phyloP scores from a whole-genome alignment of 345 rosid genomes.

The Gossypium australe region DNA sequence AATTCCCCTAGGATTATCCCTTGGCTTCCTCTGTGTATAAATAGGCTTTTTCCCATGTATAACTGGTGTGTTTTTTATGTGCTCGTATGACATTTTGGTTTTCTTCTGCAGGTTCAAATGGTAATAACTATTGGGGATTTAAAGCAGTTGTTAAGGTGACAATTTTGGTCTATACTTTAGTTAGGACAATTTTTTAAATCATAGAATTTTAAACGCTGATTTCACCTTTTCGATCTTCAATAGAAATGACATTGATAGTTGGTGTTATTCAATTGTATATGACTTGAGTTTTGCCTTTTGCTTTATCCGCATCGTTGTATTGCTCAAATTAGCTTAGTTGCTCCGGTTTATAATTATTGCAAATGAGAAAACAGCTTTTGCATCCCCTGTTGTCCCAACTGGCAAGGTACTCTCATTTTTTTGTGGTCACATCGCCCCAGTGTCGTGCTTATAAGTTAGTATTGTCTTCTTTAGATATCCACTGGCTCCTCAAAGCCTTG shows the following conservation, averaged over 20 bases:
- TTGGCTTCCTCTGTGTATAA: too few species aligned
- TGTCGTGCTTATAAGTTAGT: too few species aligned
- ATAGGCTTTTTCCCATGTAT: too few species aligned
- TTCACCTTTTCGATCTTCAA: neutral
- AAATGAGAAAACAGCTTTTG: neutral
- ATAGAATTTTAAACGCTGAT: slow-evolving; percentile 5
- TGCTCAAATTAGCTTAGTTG: slow-evolving; percentile 2
- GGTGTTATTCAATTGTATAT: slow-evolving; percentile 26
- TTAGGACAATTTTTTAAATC: slow-evolving; percentile 21
- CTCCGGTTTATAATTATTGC: neutral
- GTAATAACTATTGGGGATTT: slow-evolving; percentile 13
- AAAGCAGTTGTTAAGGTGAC: slow-evolving; percentile 14
- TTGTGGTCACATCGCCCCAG: too few species aligned
- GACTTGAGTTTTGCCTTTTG: slow-evolving; percentile 7
- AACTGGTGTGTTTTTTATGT: neutral
- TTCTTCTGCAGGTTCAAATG: slow-evolving; percentile 24
- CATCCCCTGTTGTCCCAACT: too few species aligned
- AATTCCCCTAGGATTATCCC: too few species aligned
- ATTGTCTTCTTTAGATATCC: too few species aligned
- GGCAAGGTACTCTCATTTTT: too few species aligned
- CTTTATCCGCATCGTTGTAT: neutral
- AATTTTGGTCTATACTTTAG: slow-evolving; percentile 27
- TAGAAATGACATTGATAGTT: slow-evolving; percentile 12
- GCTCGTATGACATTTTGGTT: slow-evolving; percentile 11
- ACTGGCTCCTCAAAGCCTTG: too few species aligned